Conservation (phyloP, 2,329 filamentous ascomycete genomes). For the Trichoderma atrobrunneum region DNA sequence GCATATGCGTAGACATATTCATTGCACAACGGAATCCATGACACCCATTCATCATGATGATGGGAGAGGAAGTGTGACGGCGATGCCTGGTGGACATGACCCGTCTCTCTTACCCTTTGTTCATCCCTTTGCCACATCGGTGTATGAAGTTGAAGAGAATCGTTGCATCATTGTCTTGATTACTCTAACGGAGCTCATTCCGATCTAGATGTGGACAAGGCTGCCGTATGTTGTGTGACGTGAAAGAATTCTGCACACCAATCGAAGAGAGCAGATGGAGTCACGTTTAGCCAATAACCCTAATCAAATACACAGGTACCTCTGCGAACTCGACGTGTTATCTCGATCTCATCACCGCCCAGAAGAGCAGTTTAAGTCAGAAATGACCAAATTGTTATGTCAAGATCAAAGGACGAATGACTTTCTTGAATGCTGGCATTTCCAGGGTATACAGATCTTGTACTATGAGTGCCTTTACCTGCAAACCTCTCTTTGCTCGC, state of each 20-base stretch:
- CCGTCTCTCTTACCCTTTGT: background rate
- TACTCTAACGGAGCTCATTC: background rate
- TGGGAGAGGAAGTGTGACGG: background rate
- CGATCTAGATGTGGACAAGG: background rate
- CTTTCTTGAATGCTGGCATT: background rate
- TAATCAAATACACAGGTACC: background rate
- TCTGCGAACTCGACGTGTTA: background rate
- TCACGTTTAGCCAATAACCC: background rate
- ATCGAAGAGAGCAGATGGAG: background rate
- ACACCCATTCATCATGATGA: background rate
- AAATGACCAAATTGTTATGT: background rate
- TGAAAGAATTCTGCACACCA: background rate
- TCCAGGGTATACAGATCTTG: background rate
- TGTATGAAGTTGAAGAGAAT: background rate
- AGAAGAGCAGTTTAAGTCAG: background rate
- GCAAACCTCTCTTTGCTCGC: background rate
- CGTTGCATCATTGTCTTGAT: background rate
- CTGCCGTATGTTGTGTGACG: conserved; percentile 6
- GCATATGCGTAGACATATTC: background rate
- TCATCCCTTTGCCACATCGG: background rate
- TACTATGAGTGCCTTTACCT: background rate
- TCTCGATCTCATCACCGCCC: background rate
- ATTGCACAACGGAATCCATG: background rate
- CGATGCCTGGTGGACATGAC: background rate
- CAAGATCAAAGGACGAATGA: background rate